phyloP scores from a whole-genome alignment of 306 rosid genomes.

The Sechiopsis laciniata region DNA sequence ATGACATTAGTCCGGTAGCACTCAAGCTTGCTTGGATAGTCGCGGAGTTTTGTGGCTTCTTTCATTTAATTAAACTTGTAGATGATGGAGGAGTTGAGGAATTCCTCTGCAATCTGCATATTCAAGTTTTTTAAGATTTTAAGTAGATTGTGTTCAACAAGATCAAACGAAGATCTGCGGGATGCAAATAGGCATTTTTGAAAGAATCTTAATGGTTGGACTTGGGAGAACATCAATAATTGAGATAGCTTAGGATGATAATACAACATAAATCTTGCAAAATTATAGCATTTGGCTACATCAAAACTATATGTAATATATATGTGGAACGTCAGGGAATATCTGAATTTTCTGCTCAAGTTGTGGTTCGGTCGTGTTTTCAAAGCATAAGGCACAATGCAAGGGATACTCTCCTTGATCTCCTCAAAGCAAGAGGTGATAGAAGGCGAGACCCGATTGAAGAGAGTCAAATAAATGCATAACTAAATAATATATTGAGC shows the following conservation, averaged over 20 bases:
- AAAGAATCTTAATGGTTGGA: background rate
- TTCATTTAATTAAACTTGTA: slow-evolving; percentile 3
- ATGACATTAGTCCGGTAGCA: too few species aligned
- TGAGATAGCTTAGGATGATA: background rate
- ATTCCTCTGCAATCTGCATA: background rate
- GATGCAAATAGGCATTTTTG: background rate
- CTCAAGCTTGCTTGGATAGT: too few species aligned
- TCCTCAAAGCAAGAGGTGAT: too few species aligned
- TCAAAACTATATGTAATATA: background rate
- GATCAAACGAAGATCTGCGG: background rate
- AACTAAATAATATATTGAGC: too few species aligned
- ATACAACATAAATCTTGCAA: background rate
- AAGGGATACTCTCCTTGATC: too few species aligned
- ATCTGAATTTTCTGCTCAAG: background rate
- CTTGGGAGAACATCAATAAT: background rate
- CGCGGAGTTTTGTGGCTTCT: too few species aligned
- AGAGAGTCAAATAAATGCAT: too few species aligned
- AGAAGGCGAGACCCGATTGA: too few species aligned
- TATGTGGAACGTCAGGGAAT: background rate
- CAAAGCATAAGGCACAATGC: too few species aligned
- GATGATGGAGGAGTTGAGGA: background rate
- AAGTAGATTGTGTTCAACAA: background rate
- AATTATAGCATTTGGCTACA: slow-evolving; percentile 17
- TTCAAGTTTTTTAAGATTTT: slow-evolving; percentile 3
- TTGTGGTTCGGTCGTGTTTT: too few species aligned